phyloP scores from a whole-genome alignment of 1,139 yeast species.

The Yarrowia galli region DNA sequence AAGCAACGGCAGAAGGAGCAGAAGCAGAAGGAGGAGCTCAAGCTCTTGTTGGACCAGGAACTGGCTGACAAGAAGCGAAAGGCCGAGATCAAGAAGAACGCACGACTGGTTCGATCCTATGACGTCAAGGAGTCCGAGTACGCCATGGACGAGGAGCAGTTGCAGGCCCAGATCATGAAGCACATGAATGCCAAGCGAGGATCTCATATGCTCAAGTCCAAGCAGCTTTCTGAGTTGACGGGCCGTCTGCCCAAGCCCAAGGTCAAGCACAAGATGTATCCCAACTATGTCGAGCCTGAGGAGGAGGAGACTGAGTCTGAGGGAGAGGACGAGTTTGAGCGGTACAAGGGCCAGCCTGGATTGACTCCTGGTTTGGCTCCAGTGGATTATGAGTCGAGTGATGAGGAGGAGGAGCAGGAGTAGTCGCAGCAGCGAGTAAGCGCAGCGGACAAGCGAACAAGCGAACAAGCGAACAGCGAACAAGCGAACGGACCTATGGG shows the following conservation, averaged over 20 bases:
- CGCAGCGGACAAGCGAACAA: neutral
- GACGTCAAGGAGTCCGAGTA: conserved; percentile 35
- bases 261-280: conserved; percentile 27
- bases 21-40: conserved; percentile 27
- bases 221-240: conserved; percentile 23
- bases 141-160: conserved; percentile 30
- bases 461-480: neutral
- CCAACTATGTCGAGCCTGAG: conserved; percentile 25
- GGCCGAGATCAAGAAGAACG: conserved; percentile 29
- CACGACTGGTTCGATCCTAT: conserved; percentile 11
- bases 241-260: conserved; percentile 17
- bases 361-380: conserved; percentile 94
- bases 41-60: conserved; percentile 23
- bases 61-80: conserved; percentile 29
- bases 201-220: conserved; percentile 22
- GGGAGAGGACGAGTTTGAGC: conserved; percentile 30
- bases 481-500: too few relatives aligned
- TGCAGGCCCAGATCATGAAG: conserved; percentile 25
- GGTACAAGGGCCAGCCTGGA: conserved; percentile 52
- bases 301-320: conserved; percentile 34
- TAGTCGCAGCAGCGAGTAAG: neutral
- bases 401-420: conserved; percentile 38
- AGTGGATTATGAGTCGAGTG: conserved; percentile 64
- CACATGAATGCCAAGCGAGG: conserved; percentile 23
- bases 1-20: conserved; percentile 34